A percentile compares a stretch with the other conserved stretches of the same genome.
These are phyloP conservation scores for Wickerhamia fluorescens DNA, from an alignment of 805 yeast genomes.

Conservation along the genomic window DNA sequence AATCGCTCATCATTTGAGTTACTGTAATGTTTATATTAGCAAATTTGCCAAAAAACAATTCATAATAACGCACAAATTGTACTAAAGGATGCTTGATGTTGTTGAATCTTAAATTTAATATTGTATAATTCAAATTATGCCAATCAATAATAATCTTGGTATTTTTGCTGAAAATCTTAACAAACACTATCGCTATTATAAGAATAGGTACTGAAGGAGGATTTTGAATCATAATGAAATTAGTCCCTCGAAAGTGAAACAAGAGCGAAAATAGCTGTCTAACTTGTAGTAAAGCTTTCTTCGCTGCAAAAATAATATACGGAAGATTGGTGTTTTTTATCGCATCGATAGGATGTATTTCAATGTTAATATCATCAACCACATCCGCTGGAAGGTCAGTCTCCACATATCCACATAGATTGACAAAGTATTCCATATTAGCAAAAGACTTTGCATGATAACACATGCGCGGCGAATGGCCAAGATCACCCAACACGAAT, in stretches of 20 bases:
- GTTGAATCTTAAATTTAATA: conserved; percentile 58
- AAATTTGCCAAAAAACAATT: conserved; percentile 49
- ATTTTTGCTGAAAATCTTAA: conserved; percentile 41
- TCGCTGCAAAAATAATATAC: conserved; percentile 47
- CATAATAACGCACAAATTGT: conserved; percentile 52
- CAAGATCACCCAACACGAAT: conserved; percentile 86
- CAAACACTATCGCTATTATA: conserved; percentile 51
- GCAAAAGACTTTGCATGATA: conserved; percentile 81
- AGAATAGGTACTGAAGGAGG: conserved; percentile 90
- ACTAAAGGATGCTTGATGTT: conserved; percentile 57
- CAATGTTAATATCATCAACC: conserved; percentile 43
- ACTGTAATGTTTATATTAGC: conserved; percentile 78
- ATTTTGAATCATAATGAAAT: conserved; percentile 72
- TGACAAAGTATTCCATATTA: conserved; percentile 64
- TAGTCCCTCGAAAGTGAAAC: conserved; percentile 50
- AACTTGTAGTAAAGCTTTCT: conserved; percentile 57
- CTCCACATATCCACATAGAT: conserved; percentile 76
- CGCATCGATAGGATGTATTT: conserved; percentile 41
- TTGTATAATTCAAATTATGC: conserved; percentile 91
- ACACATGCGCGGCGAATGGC: conserved; percentile 91
- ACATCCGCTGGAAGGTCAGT: conserved; percentile 46
- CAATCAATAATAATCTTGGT: conserved; percentile 79
- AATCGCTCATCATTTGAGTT: conserved; percentile 63
- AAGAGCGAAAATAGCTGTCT: conserved; percentile 41
- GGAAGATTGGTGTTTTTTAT: conserved; percentile 41